Evolutionary conservation across 805 yeast genomes (phyloP), one percentile per base, ranked within the genome.

Genomic region (Yamadazyma phyllophila): DNA sequence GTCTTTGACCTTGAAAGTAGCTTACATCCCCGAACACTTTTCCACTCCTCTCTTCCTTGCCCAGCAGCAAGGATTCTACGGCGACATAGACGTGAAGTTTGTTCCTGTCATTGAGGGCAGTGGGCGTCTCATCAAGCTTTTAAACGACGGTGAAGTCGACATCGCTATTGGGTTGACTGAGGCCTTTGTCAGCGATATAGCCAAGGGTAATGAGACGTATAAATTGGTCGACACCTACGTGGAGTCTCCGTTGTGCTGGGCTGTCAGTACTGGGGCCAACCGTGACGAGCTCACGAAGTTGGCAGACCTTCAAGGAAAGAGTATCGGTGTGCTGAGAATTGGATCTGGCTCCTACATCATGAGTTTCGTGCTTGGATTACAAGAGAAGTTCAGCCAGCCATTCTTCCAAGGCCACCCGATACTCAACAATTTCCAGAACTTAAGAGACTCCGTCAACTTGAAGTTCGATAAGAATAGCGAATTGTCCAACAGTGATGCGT

Each of bases 321-420:
- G 61, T 30, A 84, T 91, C 49, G 95, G 96, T 2, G 88, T 91
- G 14, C 81, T 89, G 32, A 75, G 97, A 59, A 84, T 89, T 57
- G 97, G 97, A 1, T 83, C 90, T 15, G 97, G 97, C 0, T 88
- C 96, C 0, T 87, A 86, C 56, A 90, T 90, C 32, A 90, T 90
- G 97, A 79, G 96, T 13, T 87, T 77, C 66, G 96, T 90, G 8
- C 70, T 91, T 53, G 95, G 85, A 6, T 72, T 79, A 54, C 79
- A 83, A 44, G 65, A 73, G 49, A 66, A 73, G 26, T 85, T 88
- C 71, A 48, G 62, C 1, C 56, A 62, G 26, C 81, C 84, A 1
- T 81, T 75, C 59, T 77, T 67, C 48, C 60, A 69, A 30, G 72
- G 69, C 10, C 85, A 80, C 60, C 81, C 80, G 15, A 69, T 85